Base-by-base conservation (phyloP, 352 stramenopile species). In the Phytopythium boreale region DNA sequence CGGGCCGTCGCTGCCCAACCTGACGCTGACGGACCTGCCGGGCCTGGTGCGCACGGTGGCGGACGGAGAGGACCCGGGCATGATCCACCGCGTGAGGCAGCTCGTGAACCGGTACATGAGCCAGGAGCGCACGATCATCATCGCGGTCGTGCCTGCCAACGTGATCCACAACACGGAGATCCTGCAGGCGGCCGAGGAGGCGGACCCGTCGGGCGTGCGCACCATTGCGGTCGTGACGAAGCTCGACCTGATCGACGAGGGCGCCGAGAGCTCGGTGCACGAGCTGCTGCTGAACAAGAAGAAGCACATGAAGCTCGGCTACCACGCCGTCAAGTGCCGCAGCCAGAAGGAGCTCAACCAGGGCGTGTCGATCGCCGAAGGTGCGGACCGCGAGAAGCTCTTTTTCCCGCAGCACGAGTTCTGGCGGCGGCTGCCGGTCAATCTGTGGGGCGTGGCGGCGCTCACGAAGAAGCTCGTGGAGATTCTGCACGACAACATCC, bases 151-250 rank as follows among this genome's bases (percentile, higher is more conserved):
- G 14, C 88, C 89, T 3, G 72, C 85, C 14, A 95, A 93, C 63
- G 82, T 93, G 17, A 88, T 96, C 68, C 84, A 92, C 63, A 95
- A 90, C 46, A 87, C 85, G 36, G 88, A 93, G 64, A 93, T 96
- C 36, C 60, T 96, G 55, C 73, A 87, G 46, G 78, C 79, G 8
- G 84, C 84, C 2, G 62, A 83, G 55, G 75, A 89, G 58, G 86
- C 82, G 12, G 89, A 97, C 67, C 72, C 81, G 5, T 64, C 73
- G 11, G 87, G 82, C 12, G 69, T 69, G 26, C 84, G 90, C 24
- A 97, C 88, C 0, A 95, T 96, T 63, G 84, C 85, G 2, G 88
- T 97, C 4, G 75, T 96, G 50, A 97, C 90, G 10, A 96, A 96
- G 70, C 74, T 92, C 49, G 90, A 97, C 76, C 72, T 96, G 46